Base-by-base conservation (phyloP, 306 rosid species). In the Purshia tridentata region DNA sequence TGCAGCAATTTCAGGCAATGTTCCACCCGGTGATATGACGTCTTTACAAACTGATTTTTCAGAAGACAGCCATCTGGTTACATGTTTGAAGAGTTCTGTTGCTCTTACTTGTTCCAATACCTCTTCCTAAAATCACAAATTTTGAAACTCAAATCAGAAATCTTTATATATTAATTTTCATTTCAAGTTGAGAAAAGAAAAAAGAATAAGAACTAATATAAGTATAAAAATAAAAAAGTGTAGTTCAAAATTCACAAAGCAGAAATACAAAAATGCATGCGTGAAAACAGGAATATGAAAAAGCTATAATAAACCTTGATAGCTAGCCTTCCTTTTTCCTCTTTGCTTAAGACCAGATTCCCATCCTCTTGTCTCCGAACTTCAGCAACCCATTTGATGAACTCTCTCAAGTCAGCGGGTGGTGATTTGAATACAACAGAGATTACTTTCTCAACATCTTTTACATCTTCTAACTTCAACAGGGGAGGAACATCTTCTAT, bases 331-430 rank as follows among this genome's bases (percentile, higher is more conserved):
- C 91, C 94, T 70, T 47, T 91, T 82, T 93, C 98, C 81, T 93
- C 98, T 66, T 81, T 88, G 47, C 89, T 91, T 82, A 93, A 62
- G 18, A 82, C 74, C 71, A 81, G 84, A 81, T 61, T 85, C 64
- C 98, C 92, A 69, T 89, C 90, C 87, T 91, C 98, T 85, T 84
- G 92, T 73, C 88, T 87, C 52, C 98, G 96, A 71, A 93, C 97
- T 83, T 93, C 98, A 16, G 96, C 97, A 82, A 93, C 73, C 98
- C 98, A 93, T 63, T 86, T 84, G 65, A 93, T 81, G 56, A 91
- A 87, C 53, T 80, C 85, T 65, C 88, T 85, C 84, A 93, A 70
- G 82, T 89, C 87, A 55, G 65, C 70, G 76, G 96, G 96, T 50
- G 96, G 88, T 60, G 96, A 85, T 81, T 81, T 88, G 76, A 85